These are phyloP conservation scores for Anethum foeniculum DNA, from an alignment of 140 eudicot species.

Conservation along the genomic window DNA sequence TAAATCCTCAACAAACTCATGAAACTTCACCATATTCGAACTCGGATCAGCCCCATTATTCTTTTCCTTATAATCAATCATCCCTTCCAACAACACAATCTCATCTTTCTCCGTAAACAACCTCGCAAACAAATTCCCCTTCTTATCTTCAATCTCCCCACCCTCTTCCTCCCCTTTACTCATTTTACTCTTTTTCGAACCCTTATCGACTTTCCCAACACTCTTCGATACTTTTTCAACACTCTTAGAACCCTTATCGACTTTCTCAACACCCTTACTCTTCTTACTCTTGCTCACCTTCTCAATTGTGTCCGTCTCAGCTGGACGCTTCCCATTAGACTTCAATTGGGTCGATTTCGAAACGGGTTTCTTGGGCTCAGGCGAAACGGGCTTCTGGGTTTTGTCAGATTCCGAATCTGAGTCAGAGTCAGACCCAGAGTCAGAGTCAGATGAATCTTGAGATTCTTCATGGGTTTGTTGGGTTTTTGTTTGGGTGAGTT, in stretches of 20 bases:
- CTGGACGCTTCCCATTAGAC: too few relatives aligned
- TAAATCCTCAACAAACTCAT: constrained; percentile 42
- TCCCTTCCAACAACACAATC: constrained; percentile 59
- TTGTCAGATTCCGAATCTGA: not conserved
- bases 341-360: not conserved
- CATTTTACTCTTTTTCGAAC: constrained; percentile 28
- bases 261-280: constrained; percentile 27
- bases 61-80: constrained; percentile 33
- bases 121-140: constrained; percentile 44
- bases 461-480: too few relatives aligned
- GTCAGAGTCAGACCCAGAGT: not conserved
- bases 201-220: constrained; percentile 1
- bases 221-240: constrained; percentile 20
- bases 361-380: not conserved
- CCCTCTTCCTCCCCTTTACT: constrained; percentile 3
- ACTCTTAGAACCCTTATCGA: constrained; percentile 8
- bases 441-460: too few relatives aligned
- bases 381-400: not conserved
- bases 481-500: too few relatives aligned
- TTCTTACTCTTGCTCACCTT: constrained; percentile 2
- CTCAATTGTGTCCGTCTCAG: constrained; percentile 17
- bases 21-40: constrained; percentile 40
- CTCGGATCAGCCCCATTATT: constrained; percentile 34
- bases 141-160: constrained; percentile 24
- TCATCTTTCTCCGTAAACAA: constrained; percentile 70